These are phyloP conservation scores for Penicillium sp. DNA, from an alignment of 2,329 filamentous ascomycete genomes.

Conservation along the genomic window DNA sequence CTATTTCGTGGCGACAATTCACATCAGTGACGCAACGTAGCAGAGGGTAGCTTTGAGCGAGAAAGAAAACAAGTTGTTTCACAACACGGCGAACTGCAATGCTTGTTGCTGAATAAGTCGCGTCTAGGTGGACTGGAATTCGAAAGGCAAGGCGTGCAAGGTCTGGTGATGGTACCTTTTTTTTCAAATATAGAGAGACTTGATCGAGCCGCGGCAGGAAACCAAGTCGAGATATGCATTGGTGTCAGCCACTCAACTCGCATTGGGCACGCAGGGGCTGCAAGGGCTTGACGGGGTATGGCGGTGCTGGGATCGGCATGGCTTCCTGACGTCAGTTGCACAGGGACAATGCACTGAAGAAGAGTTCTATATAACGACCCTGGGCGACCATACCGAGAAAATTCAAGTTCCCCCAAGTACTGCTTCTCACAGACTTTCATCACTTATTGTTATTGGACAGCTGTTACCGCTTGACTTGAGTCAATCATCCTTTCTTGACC, in stretches of 20 bases:
- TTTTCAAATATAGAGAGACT: too few relatives aligned
- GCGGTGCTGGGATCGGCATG: neutral
- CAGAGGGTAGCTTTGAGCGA: neutral
- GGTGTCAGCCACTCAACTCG: neutral
- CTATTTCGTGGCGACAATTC: neutral
- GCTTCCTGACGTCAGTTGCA: neutral
- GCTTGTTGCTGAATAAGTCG: too few relatives aligned
- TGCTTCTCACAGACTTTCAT: neutral
- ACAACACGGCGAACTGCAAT: neutral
- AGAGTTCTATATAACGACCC: neutral
- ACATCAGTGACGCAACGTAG: constrained; percentile 46
- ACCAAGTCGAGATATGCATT: neutral
- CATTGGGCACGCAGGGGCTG: neutral
- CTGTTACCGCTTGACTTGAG: neutral
- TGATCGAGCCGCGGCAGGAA: neutral
- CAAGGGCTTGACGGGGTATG: neutral
- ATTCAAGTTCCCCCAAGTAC: neutral
- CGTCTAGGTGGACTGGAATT: too few relatives aligned
- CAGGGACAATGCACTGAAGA: neutral
- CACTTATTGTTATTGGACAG: neutral
- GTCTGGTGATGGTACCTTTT: too few relatives aligned
- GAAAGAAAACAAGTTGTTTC: neutral
- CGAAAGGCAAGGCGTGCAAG: too few relatives aligned
- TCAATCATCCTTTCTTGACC: neutral
- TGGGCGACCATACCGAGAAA: constrained; percentile 53